These are phyloP conservation scores for Narthecium ossifragum DNA, from an alignment of 106 monocot species.

Conservation along the genomic window DNA sequence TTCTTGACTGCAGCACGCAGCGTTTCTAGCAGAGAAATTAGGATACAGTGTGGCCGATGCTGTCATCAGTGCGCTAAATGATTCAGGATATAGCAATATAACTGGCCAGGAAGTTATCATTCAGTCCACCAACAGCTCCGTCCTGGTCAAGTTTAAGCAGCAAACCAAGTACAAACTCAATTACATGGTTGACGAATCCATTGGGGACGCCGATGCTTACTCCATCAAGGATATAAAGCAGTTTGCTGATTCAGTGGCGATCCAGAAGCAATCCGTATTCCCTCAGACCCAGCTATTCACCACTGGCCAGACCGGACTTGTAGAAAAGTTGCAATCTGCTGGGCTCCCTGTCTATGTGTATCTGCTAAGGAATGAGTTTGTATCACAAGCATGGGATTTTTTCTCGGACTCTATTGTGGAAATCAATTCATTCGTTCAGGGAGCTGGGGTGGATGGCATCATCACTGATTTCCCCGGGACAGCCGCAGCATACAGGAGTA, in stretches of 20 bases:
- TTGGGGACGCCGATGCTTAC: conserved; percentile 11
- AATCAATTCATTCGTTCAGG: conserved; percentile 46
- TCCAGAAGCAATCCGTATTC: conserved; percentile 23
- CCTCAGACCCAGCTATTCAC: conserved; percentile 14
- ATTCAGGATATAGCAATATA: conserved; percentile 17
- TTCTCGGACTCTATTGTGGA: conserved; percentile 38
- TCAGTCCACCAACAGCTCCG: conserved; percentile 24
- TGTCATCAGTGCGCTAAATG: conserved; percentile 16
- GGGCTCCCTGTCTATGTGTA: conserved; percentile 46
- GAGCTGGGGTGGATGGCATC: conserved; percentile 50
- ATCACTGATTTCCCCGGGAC: conserved; percentile 64
- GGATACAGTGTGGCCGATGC: conserved; percentile 21
- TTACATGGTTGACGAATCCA: conserved; percentile 30
- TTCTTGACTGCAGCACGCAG: conserved; percentile 26
- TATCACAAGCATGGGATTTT: conserved; percentile 62
- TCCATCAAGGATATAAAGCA: conserved; percentile 23
- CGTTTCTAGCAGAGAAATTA: conserved; percentile 15
- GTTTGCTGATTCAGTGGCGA: conserved; percentile 25
- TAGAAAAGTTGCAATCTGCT: conserved; percentile 28
- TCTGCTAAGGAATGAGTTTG: conserved; percentile 46
- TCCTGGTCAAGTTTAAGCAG: conserved; percentile 15
- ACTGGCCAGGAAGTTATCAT: conserved; percentile 28
- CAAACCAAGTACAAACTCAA: conserved; percentile 21
- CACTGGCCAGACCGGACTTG: conserved; percentile 12
- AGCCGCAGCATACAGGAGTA: conserved; percentile 53